Evolutionary conservation across 2,329 filamentous ascomycete species (phyloP).

Genomic region (Stenocarpella maydis): DNA sequence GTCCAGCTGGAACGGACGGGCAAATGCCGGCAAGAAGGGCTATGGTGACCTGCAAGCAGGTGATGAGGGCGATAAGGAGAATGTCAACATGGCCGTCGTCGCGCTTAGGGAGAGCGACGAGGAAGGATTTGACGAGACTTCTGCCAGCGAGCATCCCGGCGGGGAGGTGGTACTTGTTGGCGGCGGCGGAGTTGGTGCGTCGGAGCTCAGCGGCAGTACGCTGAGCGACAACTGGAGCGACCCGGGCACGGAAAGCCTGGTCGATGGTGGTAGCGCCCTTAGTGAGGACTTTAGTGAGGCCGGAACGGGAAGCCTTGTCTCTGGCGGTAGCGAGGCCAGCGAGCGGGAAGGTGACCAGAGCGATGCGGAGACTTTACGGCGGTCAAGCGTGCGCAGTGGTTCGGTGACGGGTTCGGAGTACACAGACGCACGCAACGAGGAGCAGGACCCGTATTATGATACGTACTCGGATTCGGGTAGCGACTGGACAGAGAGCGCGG

Average conservation of each 20-base stretch:
- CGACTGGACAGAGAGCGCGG: slow-evolving; percentile 58
- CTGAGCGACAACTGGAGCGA: slow-evolving; percentile 23
- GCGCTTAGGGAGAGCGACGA: slow-evolving; percentile 66
- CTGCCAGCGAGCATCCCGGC: slow-evolving; percentile 38
- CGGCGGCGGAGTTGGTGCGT: slow-evolving; percentile 24
- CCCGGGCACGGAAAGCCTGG: slow-evolving; percentile 14
- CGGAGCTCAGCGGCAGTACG: slow-evolving; percentile 21
- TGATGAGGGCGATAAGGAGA: slow-evolving; percentile 59
- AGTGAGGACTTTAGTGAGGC: slow-evolving; percentile 20
- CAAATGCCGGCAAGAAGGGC: slow-evolving; percentile 47
- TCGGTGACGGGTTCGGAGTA: slow-evolving; percentile 30
- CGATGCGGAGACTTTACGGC: slow-evolving; percentile 60
- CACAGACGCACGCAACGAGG: slow-evolving; percentile 25
- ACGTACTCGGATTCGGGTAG: slow-evolving; percentile 50
- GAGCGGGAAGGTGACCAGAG: slow-evolving; percentile 48
- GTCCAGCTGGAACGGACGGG: slow-evolving; percentile 70
- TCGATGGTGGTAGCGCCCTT: slow-evolving; percentile 28
- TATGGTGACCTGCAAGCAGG: slow-evolving; percentile 68
- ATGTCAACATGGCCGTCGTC: slow-evolving; percentile 45
- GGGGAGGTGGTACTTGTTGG: slow-evolving; percentile 34
- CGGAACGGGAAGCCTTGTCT: slow-evolving; percentile 18
- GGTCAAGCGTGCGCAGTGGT: slow-evolving; percentile 47
- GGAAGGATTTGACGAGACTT: slow-evolving; percentile 52
- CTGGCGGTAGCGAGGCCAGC: slow-evolving; percentile 11
- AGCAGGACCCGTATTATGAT: slow-evolving; percentile 37